Evolutionary conservation across 1,284 basidiomycete genomes (phyloP).

Genomic region (Irpex rosettiformis): DNA sequence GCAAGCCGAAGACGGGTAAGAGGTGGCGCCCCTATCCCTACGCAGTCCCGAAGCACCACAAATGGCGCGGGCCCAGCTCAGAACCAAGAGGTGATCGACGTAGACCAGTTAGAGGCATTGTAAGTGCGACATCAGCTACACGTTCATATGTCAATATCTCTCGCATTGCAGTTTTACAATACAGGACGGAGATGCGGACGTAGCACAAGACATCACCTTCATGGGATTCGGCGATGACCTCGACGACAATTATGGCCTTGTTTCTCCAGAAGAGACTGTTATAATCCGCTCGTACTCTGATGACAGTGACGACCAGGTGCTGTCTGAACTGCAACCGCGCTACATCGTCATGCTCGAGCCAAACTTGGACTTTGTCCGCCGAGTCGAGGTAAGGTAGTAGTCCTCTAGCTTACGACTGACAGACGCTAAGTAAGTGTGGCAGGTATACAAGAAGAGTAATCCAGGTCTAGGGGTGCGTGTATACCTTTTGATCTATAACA

Average conservation of each 20-base stretch:
- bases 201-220: constrained; percentile 53
- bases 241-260: constrained; percentile 79
- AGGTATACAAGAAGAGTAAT: constrained; percentile 85
- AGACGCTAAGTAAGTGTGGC: background rate
- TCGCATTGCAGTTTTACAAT: constrained; percentile 1
- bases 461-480: constrained; percentile 84
- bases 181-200: constrained; percentile 17
- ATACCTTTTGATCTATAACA: constrained; percentile 92
- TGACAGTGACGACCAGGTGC: constrained; percentile 87
- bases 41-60: constrained; percentile 14
- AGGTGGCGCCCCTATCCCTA: constrained; percentile 53
- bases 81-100: constrained; percentile 19
- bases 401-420: background rate
- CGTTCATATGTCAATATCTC: background rate
- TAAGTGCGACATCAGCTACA: constrained; percentile 10
- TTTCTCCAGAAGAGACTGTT: constrained; percentile 79
- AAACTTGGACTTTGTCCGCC: constrained; percentile 87
- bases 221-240: constrained; percentile 69
- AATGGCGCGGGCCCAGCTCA: background rate
- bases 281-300: constrained; percentile 88
- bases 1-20: constrained; percentile 59
- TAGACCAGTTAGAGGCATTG: constrained; percentile 21
- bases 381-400: constrained; percentile 89
- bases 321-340: constrained; percentile 86
- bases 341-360: constrained; percentile 97